A percentile compares a stretch with the other conserved stretches of the same genome.
These are phyloP conservation scores for Fusarium buxicola DNA, from an alignment of 2,329 filamentous ascomycete species.

Conservation along the genomic window DNA sequence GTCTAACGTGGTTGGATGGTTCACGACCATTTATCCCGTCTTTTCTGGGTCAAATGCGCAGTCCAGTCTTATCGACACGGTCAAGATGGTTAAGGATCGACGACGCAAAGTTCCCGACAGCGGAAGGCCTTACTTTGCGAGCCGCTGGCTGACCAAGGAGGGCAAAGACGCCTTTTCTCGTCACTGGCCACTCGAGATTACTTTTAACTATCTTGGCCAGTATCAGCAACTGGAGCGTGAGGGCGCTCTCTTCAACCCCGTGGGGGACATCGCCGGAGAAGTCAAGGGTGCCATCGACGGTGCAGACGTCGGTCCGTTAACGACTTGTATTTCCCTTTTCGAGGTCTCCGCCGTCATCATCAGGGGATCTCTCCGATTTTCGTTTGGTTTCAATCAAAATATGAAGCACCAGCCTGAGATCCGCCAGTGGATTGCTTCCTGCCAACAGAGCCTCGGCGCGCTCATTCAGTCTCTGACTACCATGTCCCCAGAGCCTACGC, in stretches of 20 bases:
- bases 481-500: constrained; percentile 22
- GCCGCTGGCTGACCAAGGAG: constrained; percentile 27
- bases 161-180: constrained; percentile 16
- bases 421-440: constrained; percentile 29
- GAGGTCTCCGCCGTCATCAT: constrained; percentile 60
- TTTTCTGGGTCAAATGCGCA: constrained; percentile 16
- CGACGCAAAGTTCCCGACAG: constrained; percentile 25
- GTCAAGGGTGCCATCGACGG: constrained; percentile 26
- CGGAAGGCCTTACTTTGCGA: constrained; percentile 38
- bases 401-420: constrained; percentile 56
- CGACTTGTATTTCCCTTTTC: constrained; percentile 57
- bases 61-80: constrained; percentile 20
- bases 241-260: constrained; percentile 41
- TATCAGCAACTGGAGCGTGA: constrained; percentile 48
- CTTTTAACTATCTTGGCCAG: constrained; percentile 45
- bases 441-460: constrained; percentile 13
- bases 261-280: constrained; percentile 30
- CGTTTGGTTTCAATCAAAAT: constrained; percentile 57
- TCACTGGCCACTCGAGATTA: constrained; percentile 44
- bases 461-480: constrained; percentile 7
- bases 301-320: constrained; percentile 23
- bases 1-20: constrained; percentile 53
- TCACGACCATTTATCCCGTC: constrained; percentile 52
- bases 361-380: constrained; percentile 57
- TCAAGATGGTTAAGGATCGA: constrained; percentile 36